These are phyloP conservation scores for Adenanthera pavonina DNA, from an alignment of 306 rosid species.

Conservation along the genomic window DNA sequence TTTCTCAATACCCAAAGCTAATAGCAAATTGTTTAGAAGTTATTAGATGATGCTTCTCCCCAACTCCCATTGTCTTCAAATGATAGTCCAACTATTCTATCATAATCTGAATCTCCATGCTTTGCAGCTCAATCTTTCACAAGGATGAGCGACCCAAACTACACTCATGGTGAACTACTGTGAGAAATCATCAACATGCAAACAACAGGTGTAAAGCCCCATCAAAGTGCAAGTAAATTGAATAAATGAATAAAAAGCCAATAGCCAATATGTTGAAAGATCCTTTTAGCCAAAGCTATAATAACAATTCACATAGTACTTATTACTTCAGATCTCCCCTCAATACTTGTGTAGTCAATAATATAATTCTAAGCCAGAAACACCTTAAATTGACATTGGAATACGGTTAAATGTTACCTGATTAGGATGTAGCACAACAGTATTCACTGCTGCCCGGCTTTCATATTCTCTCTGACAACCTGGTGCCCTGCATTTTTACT, in stretches of 20 bases:
- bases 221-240: not conserved
- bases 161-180: not conserved
- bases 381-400: conserved; percentile 30
- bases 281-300: conserved; percentile 15
- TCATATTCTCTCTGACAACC: conserved; percentile 99
- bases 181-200: not conserved
- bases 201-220: not conserved
- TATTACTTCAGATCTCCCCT: conserved; percentile 6
- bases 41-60: not conserved
- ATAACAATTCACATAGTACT: conserved; percentile 17
- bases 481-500: conserved; percentile 70
- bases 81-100: not conserved
- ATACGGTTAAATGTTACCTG: conserved; percentile 63
- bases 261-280: conserved; percentile 13
- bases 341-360: conserved; percentile 1
- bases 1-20: not conserved
- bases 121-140: not conserved
- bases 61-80: not conserved
- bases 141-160: not conserved
- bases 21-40: not conserved
- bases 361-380: not conserved
- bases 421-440: conserved; percentile 97
- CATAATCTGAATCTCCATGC: not conserved
- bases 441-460: conserved; percentile 97
- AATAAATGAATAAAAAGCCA: conserved; percentile 11